Evolutionary conservation across 2,329 filamentous ascomycete genomes (phyloP).

Genomic region (Corniculantispora saksenae): DNA sequence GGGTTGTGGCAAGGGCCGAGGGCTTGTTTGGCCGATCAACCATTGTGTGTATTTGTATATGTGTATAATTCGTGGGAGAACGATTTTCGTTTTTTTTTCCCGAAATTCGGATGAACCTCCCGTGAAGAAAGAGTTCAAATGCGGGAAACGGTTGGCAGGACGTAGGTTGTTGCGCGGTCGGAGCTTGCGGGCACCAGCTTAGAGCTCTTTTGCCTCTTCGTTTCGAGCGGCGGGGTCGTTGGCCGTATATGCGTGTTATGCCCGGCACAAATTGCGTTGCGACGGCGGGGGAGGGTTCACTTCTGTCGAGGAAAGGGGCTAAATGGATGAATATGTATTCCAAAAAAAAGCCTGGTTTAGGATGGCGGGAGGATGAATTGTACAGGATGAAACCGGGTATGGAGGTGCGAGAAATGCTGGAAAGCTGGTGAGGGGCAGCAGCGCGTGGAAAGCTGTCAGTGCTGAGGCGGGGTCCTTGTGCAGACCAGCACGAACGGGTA

Average conservation of each 20-base stretch:
- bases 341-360: too few species aligned
- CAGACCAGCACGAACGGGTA: too few species aligned
- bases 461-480: neutral
- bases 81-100: neutral
- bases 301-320: neutral
- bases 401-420: neutral
- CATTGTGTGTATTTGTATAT: constrained; percentile 43
- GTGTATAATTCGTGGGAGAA: neutral
- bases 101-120: neutral
- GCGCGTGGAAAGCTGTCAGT: neutral
- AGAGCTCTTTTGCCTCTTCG: neutral
- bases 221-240: constrained; percentile 16
- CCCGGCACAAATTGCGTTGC: neutral
- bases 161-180: neutral
- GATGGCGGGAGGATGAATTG: too few species aligned
- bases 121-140: neutral
- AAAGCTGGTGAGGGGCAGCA: neutral
- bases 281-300: neutral
- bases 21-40: constrained; percentile 88
- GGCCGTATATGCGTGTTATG: neutral
- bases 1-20: constrained; percentile 71
- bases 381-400: too few species aligned
- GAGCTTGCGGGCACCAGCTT: neutral
- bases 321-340: too few species aligned
- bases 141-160: neutral